phyloP scores from a whole-genome alignment of 2,329 filamentous ascomycete genomes.

The Orbilia oligospora region DNA sequence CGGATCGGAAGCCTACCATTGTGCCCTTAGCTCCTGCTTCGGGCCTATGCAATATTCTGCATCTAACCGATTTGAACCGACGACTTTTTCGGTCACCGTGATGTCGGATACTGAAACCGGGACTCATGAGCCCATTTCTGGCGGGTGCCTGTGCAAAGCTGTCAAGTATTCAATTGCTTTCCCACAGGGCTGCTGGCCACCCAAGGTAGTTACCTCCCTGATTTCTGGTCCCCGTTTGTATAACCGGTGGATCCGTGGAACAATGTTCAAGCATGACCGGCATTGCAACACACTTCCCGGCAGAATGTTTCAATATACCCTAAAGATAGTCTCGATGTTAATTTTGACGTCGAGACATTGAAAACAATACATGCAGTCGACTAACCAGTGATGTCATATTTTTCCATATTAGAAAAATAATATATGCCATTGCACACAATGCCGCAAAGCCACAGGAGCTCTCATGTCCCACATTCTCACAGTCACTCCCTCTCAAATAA shows the following conservation, averaged over 20 bases:
- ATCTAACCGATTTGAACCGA: slow-evolving; percentile 24
- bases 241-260: not conserved
- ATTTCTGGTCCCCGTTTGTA: not conserved
- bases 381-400: not conserved
- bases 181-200: slow-evolving; percentile 65
- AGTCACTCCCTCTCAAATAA: slow-evolving; percentile 66
- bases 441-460: slow-evolving; percentile 71
- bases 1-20: slow-evolving; percentile 19
- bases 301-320: not conserved
- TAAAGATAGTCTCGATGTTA: not conserved
- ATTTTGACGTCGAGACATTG: not conserved
- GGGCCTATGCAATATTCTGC: slow-evolving; percentile 27
- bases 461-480: slow-evolving; percentile 69
- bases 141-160: slow-evolving; percentile 71
- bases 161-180: slow-evolving; percentile 71
- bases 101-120: slow-evolving; percentile 31
- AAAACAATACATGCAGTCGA: not conserved
- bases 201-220: slow-evolving; percentile 37
- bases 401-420: slow-evolving; percentile 65
- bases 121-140: slow-evolving; percentile 67
- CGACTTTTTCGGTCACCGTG: not conserved
- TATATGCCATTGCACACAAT: slow-evolving; percentile 73
- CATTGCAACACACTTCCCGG: slow-evolving; percentile 4
- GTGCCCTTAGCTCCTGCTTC: not conserved
- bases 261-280: not conserved